Evolutionary conservation across 345 rosid species (phyloP), one percentile per base, ranked within the genome.

Genomic region (Lagerstroemia speciosa): DNA sequence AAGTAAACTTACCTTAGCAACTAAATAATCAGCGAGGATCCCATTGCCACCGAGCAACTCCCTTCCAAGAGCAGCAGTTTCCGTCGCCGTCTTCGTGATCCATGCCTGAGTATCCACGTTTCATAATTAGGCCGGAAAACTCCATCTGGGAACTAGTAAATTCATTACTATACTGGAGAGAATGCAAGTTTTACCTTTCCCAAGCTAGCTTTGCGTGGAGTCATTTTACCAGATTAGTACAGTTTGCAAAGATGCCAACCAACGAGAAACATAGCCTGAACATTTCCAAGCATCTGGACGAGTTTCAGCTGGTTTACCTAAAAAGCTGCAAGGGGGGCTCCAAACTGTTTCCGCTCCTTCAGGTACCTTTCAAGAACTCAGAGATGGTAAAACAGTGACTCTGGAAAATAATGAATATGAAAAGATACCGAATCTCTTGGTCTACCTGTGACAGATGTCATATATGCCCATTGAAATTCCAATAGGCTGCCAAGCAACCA

Each of bases 201-300:
- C 78, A 91, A 79, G 84, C 99, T 94, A 75, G 98, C 96, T 41
- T 89, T 93, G 73, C 98, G 98, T 0, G 89, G 81, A 62, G 99
- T 94, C 93, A 91, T 85, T 74, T 75, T 83, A 72, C 93, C 98
- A 14, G 67, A 48, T 77, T 94, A 98, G 60, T 91, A 91, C 70
- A 89, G 66, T 76, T 91, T 89, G 85, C 99, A 94, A 50, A 94
- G 85, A 70, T 96, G 93, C 97, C 97, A 94, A 69, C 97, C 98
- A 76, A 94, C 83, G 9, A 91, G 89, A 73, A 81, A 57, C 96
- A 91, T 94, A 20, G 95, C 98, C 77, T 94, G 96, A 69, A 94
- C 78, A 78, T 91, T 84, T 29, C 98, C 92, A 70, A 91, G 81
- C 88, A 93, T 91, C 65, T 77, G 78, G 46, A 88, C 93, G 70